These are phyloP conservation scores for Beauveria varroae DNA, from an alignment of 2,329 filamentous ascomycete species.

Conservation along the genomic window DNA sequence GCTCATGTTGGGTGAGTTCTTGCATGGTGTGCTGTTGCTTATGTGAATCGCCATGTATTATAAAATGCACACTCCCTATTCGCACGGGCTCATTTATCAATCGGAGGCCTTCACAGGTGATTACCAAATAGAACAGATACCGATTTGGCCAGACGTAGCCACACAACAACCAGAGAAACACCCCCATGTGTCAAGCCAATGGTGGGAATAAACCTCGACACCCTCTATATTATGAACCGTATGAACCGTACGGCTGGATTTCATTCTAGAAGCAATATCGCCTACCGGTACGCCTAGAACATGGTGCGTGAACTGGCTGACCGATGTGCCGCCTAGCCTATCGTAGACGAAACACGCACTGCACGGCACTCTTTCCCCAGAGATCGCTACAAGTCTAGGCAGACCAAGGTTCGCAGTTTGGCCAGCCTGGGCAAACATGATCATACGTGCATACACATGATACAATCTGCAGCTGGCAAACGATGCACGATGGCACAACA, in stretches of 20 bases:
- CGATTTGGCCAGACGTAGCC: neutral
- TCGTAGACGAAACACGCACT: neutral
- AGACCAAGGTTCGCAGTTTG: neutral
- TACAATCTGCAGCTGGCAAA: neutral
- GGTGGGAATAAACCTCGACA: neutral
- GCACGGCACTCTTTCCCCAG: neutral
- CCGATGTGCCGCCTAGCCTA: neutral
- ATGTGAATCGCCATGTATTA: neutral
- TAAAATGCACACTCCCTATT: no score
- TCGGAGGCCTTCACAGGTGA: no score
- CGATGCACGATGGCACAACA: neutral
- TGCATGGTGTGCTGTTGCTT: neutral
- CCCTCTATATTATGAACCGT: neutral
- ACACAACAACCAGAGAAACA: neutral
- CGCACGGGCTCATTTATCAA: no score
- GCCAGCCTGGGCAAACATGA: neutral
- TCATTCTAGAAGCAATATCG: neutral
- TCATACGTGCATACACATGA: neutral
- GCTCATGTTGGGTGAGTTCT: neutral
- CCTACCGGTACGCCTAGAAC: neutral
- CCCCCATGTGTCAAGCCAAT: neutral
- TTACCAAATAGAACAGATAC: neutral
- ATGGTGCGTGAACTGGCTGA: neutral
- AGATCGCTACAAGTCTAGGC: neutral
- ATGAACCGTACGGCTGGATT: neutral